phyloP scores from a whole-genome alignment of 345 rosid species.

The Corchorus olitorius region DNA sequence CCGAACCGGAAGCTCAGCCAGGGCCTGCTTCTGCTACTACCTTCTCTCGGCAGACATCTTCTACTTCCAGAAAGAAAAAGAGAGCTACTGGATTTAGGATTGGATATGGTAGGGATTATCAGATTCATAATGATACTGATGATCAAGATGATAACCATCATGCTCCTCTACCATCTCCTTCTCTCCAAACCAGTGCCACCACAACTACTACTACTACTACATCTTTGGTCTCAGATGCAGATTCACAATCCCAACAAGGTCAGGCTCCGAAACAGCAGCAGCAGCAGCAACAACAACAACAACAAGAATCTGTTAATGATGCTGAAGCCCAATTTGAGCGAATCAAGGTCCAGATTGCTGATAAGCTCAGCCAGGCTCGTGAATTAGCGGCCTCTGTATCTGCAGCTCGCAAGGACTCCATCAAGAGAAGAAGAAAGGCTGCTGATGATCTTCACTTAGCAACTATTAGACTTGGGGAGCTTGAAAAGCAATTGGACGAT shows the following conservation, averaged over 20 bases:
- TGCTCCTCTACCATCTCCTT: background rate
- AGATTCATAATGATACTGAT: constrained; percentile 14
- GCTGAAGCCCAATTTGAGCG: constrained; percentile 31
- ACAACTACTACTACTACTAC: background rate
- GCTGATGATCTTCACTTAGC: constrained; percentile 57
- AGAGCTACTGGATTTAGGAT: constrained; percentile 66
- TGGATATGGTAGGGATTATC: constrained; percentile 65
- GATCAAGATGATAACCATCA: constrained; percentile 34
- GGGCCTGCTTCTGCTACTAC: constrained; percentile 21
- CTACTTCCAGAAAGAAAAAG: constrained; percentile 63
- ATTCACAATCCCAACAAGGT: background rate
- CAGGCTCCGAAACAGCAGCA: background rate
- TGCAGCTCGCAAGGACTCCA: constrained; percentile 57
- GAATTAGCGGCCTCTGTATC: constrained; percentile 56
- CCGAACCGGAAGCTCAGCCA: constrained; percentile 18
- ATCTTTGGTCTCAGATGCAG: constrained; percentile 20
- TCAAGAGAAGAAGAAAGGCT: constrained; percentile 63
- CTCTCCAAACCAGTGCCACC: background rate
- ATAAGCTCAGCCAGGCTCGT: constrained; percentile 55
- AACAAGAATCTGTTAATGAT: background rate
- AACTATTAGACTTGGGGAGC: constrained; percentile 48
- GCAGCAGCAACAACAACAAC: constrained; percentile 14
- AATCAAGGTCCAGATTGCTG: constrained; percentile 48
- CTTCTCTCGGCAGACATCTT: constrained; percentile 47
- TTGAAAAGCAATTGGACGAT: constrained; percentile 71